Evolutionary conservation across 2,329 filamentous ascomycete species (phyloP).

Genomic region (Ophiocordyceps camponoti-saundersi): DNA sequence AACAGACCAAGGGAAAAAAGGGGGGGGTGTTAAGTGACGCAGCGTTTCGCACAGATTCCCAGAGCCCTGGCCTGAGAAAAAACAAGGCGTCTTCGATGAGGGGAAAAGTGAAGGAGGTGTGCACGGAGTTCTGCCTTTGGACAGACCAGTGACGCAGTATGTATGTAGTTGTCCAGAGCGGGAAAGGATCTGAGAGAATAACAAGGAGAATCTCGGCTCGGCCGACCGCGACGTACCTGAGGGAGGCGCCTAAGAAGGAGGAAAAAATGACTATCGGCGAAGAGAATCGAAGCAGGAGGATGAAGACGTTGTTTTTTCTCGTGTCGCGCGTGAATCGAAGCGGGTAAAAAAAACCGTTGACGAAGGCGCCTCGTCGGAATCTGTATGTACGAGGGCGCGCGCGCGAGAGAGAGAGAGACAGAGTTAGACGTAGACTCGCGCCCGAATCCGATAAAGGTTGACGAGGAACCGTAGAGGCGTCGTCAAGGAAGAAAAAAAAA

Average conservation of each 20-base stretch:
- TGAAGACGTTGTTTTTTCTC: constrained; percentile 4
- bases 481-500: constrained; percentile 9
- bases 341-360: not conserved
- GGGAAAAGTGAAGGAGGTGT: not conserved
- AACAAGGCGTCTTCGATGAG: not conserved
- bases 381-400: no score
- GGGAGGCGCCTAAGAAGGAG: not conserved
- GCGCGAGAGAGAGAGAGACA: not conserved
- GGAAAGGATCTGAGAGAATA: not conserved
- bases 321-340: not conserved
- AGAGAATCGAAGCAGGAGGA: constrained; percentile 9
- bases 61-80: not conserved
- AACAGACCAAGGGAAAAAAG: no score
- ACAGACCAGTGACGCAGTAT: not conserved
- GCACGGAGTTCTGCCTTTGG: not conserved
- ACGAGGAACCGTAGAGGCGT: constrained; percentile 12
- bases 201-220: not conserved
- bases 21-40: not conserved
- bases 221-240: not conserved
- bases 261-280: not conserved
- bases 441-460: not conserved
- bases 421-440: not conserved
- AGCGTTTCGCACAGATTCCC: not conserved
- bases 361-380: not conserved
- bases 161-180: not conserved